Evolutionary conservation across 129 eudicot species (phyloP), one percentile per base, ranked within the genome.

Genomic region (Dittrichia graveolens): DNA sequence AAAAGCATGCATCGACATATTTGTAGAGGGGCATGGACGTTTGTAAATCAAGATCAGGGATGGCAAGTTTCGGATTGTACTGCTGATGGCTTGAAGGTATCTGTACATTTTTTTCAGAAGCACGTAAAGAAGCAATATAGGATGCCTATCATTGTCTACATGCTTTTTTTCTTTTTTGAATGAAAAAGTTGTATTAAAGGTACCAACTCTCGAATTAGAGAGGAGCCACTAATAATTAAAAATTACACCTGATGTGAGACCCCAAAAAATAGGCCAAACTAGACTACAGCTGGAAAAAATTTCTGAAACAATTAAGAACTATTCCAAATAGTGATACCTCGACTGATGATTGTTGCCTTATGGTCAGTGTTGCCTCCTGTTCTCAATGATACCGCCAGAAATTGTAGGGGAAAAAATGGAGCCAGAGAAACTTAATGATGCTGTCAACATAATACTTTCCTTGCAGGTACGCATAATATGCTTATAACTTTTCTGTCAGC

Each of bases 61-160:
- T 87, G 94, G 96, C 96, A 90, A 76, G 69, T 87, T 15, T 85
- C 89, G 8, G 96, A 90, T 38, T 83, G 96, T 69, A 90, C 96
- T 18, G 87, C 96, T 43, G 95, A 90, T 79, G 96, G 84, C 49
- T 41, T 90, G 18, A 87, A 79, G 89, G 96, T 87, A 65, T 46
- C 14, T 61, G 9, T 58, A 7, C 46, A 24, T 0, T 50, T 38
- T 69, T 19, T 18, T 49, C 43, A 75, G 37, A 41, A 15, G 13
- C 40, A 53, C 15, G 38, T 15, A 67, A 34, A 13, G 3, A 19
- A 11, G 34, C 31, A 5, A 49, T 11, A 24, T 45, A 12, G 14
- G 24, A 7, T 16, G 4, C 39, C 12, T 7, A 6, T 24, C 13
- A 8, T 18, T 78, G 14, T 5, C 7, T 46, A 67, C 65, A 31